phyloP scores from a whole-genome alignment of 768 basidiomycete genomes.

The Boletus subparvulus region DNA sequence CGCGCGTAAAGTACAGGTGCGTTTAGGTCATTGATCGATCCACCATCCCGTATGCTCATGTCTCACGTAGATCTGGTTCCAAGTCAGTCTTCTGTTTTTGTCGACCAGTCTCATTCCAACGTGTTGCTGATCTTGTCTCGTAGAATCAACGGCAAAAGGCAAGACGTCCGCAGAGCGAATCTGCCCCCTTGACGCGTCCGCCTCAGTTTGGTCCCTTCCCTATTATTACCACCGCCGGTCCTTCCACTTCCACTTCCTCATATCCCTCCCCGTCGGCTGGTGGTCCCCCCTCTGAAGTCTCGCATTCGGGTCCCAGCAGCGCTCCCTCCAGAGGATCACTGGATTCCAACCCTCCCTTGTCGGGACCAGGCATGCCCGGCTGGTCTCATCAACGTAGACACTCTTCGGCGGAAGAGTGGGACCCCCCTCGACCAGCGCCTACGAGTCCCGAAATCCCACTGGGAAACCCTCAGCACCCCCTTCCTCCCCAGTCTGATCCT shows the following conservation, averaged over 20 bases:
- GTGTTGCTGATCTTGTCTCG: conserved; percentile 9
- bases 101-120: neutral
- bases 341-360: conserved; percentile 41
- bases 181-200: conserved; percentile 50
- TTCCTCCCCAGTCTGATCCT: conserved; percentile 11
- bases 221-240: conserved; percentile 38
- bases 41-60: conserved; percentile 9
- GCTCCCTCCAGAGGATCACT: conserved; percentile 26
- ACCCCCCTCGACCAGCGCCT: conserved; percentile 11
- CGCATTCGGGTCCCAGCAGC: conserved; percentile 13
- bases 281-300: conserved; percentile 9
- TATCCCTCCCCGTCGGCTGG: conserved; percentile 10
- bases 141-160: conserved; percentile 90
- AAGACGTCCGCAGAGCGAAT: conserved; percentile 67
- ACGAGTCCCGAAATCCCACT: conserved; percentile 9
- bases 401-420: conserved; percentile 20
- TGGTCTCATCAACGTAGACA: conserved; percentile 19
- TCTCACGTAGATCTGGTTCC: conserved; percentile 77
- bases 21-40: conserved; percentile 27
- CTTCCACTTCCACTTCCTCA: conserved; percentile 21
- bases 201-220: conserved; percentile 66
- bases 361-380: conserved; percentile 59
- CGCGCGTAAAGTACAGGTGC: conserved; percentile 86
- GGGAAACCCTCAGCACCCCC: conserved; percentile 2
- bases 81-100: conserved; percentile 43